A percentile compares a stretch with the other conserved stretches of the same genome.
Conservation (phyloP, 805 yeast genomes). For the Kodamaea restingae region DNA sequence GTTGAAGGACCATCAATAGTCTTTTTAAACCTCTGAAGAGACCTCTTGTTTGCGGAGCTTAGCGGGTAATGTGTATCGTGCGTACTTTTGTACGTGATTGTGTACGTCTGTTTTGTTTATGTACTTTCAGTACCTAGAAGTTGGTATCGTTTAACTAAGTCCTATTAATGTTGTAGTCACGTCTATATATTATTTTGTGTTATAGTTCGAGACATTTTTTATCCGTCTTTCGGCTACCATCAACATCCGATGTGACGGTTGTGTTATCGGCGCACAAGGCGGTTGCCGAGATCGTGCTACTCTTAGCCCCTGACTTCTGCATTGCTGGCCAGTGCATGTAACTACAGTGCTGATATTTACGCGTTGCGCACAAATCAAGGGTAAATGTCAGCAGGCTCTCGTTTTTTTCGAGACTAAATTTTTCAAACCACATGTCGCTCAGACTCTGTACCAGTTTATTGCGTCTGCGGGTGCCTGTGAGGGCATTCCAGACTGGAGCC, state of each 20-base stretch:
- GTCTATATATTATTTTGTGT: background rate
- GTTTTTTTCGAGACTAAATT: conserved; percentile 1
- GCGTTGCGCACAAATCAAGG: background rate
- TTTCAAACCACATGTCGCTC: conserved; percentile 1
- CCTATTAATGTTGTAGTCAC: too few species aligned
- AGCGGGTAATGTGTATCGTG: too few species aligned
- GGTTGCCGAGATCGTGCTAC: too few species aligned
- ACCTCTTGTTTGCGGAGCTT: too few species aligned
- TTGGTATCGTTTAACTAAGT: too few species aligned
- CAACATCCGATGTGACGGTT: too few species aligned
- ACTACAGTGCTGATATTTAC: conserved; percentile 1
- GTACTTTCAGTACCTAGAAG: too few species aligned
- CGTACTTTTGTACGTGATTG: too few species aligned
- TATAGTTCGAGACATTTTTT: conserved; percentile 1
- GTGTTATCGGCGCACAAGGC: too few species aligned
- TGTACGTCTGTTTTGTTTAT: too few species aligned
- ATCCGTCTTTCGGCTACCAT: too few species aligned
- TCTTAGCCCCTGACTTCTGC: background rate
- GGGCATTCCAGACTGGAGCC: background rate
- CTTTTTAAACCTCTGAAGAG: too few species aligned
- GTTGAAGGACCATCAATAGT: conserved; percentile 4
- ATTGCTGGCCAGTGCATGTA: background rate
- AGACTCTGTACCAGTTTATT: conserved; percentile 1
- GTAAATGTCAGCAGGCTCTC: conserved; percentile 1
- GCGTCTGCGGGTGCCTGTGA: conserved; percentile 2